Conservation (phyloP, 108 stramenopile species). For the Aurantiochytrium sp. region DNA sequence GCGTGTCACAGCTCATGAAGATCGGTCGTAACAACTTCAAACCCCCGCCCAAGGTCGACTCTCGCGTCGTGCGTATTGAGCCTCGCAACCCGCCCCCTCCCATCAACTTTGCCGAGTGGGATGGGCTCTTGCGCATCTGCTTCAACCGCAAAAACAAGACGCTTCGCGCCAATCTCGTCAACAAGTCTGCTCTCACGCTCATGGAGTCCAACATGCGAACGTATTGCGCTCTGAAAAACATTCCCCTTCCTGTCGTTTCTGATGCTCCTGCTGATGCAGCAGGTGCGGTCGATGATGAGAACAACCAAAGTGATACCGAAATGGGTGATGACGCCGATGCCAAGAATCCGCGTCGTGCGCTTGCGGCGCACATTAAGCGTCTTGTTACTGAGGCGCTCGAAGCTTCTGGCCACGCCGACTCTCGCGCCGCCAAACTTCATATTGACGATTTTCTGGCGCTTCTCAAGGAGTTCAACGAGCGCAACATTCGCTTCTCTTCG, state of each 20-base stretch:
- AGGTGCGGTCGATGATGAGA: neutral
- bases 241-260: neutral
- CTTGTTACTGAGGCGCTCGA: slow-evolving; percentile 72
- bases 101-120: slow-evolving; percentile 98
- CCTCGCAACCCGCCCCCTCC: slow-evolving; percentile 88
- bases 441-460: slow-evolving; percentile 88
- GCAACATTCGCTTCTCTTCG: slow-evolving; percentile 78
- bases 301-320: neutral
- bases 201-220: slow-evolving; percentile 82
- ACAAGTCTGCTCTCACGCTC: slow-evolving; percentile 70
- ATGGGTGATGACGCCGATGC: neutral
- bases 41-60: slow-evolving; percentile 81
- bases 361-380: slow-evolving; percentile 32
- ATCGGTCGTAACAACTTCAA: slow-evolving; percentile 97
- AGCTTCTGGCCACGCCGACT: slow-evolving; percentile 64
- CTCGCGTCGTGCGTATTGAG: slow-evolving; percentile 71
- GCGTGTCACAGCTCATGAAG: slow-evolving; percentile 93
- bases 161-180: slow-evolving; percentile 62
- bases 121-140: slow-evolving; percentile 83
- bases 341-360: neutral
- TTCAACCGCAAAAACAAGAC: slow-evolving; percentile 91
- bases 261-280: neutral
- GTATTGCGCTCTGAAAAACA: slow-evolving; percentile 48
- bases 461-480: slow-evolving; percentile 74
- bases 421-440: slow-evolving; percentile 82